Evolutionary conservation across 2,329 filamentous ascomycete genomes (phyloP).

Genomic region (Trichoderma sp.): DNA sequence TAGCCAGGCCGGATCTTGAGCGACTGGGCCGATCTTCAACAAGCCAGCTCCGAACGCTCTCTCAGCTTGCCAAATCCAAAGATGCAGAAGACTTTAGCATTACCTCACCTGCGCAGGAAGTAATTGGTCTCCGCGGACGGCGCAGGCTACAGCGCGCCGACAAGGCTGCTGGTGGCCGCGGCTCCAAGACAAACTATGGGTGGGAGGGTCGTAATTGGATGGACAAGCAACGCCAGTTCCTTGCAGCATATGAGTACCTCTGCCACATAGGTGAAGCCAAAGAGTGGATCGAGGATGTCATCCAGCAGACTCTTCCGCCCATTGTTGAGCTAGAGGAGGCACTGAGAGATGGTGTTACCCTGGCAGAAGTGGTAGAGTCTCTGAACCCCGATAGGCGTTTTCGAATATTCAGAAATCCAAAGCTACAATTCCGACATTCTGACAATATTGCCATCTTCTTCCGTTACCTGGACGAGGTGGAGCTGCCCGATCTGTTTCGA

Average conservation of each 20-base stretch:
- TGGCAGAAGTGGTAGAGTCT: slow-evolving; percentile 91
- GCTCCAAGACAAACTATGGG: slow-evolving; percentile 56
- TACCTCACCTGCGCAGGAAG: slow-evolving; percentile 76
- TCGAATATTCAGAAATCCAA: slow-evolving; percentile 82
- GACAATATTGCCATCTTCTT: slow-evolving; percentile 99
- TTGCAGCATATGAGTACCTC: slow-evolving; percentile 97
- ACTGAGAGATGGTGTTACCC: slow-evolving; percentile 85
- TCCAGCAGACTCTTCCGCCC: slow-evolving; percentile 80
- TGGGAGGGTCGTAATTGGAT: slow-evolving; percentile 94
- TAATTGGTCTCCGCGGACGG: slow-evolving; percentile 82
- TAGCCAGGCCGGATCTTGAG: slow-evolving; percentile 73
- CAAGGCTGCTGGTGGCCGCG: slow-evolving; percentile 49
- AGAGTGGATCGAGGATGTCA: slow-evolving; percentile 95
- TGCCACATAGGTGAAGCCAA: slow-evolving; percentile 99
- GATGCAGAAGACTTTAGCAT: slow-evolving; percentile 80
- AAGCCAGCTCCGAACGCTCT: slow-evolving; percentile 82
- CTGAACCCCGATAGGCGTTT: slow-evolving; percentile 75
- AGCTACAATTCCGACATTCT: slow-evolving; percentile 90
- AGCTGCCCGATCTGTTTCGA: slow-evolving; percentile 90
- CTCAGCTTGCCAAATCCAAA: slow-evolving; percentile 74
- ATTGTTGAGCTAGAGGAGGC: slow-evolving; percentile 94
- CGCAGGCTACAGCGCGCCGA: slow-evolving; percentile 75
- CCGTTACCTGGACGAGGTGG: slow-evolving; percentile 85
- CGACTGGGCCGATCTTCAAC: slow-evolving; percentile 86
- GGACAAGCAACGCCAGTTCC: slow-evolving; percentile 95